These are phyloP conservation scores for Leucocoprinus gongylophorus DNA, from an alignment of 1,284 basidiomycete species.

Conservation along the genomic window DNA sequence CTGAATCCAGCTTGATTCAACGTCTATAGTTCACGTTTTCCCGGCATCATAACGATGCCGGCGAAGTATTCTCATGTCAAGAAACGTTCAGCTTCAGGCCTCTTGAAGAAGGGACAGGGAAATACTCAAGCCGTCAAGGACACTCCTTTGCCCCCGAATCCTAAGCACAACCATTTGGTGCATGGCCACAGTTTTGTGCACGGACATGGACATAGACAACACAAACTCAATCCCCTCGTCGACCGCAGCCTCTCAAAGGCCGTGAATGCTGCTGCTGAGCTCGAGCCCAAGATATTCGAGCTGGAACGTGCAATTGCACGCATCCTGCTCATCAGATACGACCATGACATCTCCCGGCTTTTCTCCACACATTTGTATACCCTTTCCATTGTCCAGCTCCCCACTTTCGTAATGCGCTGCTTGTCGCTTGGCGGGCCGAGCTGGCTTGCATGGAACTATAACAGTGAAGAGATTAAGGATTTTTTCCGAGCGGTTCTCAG, in stretches of 20 bases:
- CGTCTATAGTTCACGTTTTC: not conserved
- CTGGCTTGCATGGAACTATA: constrained; percentile 59
- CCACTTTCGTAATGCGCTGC: constrained; percentile 58
- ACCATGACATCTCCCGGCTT: constrained; percentile 61
- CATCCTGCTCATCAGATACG: constrained; percentile 56
- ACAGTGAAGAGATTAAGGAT: constrained; percentile 61
- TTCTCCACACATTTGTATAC: constrained; percentile 62
- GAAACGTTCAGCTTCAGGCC: constrained; percentile 42
- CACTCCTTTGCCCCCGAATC: constrained; percentile 24
- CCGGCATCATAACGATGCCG: constrained; percentile 37
- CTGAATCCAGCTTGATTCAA: not conserved
- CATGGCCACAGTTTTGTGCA: constrained; percentile 14
- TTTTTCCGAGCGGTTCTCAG: constrained; percentile 58
- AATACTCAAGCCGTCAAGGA: constrained; percentile 28
- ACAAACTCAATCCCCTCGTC: constrained; percentile 38
- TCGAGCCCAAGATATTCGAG: constrained; percentile 53
- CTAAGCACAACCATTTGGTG: constrained; percentile 22
- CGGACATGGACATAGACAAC: constrained; percentile 22
- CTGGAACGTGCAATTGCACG: constrained; percentile 58
- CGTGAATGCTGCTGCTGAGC: constrained; percentile 48
- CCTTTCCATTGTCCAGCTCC: constrained; percentile 54
- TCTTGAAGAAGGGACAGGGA: constrained; percentile 39
- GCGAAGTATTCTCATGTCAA: constrained; percentile 68
- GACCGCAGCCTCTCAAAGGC: constrained; percentile 48
- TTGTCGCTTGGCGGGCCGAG: constrained; percentile 51